Evolutionary conservation across 805 yeast genomes (phyloP).

Genomic region (Saccharomycopsis fodiens): DNA sequence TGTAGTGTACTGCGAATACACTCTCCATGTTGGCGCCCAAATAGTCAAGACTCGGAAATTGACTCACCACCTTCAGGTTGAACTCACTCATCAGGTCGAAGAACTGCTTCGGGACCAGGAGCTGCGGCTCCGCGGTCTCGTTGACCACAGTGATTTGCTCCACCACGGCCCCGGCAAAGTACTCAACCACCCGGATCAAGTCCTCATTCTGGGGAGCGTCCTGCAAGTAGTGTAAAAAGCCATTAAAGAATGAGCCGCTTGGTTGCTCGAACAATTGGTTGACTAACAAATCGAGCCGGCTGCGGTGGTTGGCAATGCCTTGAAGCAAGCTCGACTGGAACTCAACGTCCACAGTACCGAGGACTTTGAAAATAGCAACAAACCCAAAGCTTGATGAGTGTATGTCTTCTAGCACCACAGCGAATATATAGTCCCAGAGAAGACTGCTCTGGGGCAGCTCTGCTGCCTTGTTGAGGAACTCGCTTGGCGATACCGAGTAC

Average conservation of each 20-base stretch:
- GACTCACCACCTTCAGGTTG: not conserved
- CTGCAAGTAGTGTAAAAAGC: not conserved
- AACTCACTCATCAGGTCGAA: slow-evolving; percentile 7
- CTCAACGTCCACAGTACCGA: not conserved
- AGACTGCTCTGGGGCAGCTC: not conserved
- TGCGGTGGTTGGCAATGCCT: not conserved
- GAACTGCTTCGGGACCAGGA: slow-evolving; percentile 9
- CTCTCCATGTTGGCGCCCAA: not conserved
- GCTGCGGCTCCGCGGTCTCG: not conserved
- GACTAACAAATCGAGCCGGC: not conserved
- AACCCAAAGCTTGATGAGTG: slow-evolving; percentile 4
- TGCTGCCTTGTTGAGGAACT: slow-evolving; percentile 1
- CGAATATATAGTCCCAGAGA: slow-evolving; percentile 4
- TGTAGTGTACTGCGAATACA: not conserved
- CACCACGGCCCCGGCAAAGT: slow-evolving; percentile 4
- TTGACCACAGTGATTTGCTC: slow-evolving; percentile 1
- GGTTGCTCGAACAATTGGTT: not conserved
- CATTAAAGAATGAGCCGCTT: not conserved
- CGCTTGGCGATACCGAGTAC: slow-evolving; percentile 1
- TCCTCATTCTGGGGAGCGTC: not conserved
- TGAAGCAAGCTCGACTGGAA: slow-evolving; percentile 1
- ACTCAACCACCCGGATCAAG: slow-evolving; percentile 1
- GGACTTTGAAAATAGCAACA: not conserved
- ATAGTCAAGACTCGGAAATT: slow-evolving; percentile 1
- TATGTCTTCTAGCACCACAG: not conserved